These are phyloP conservation scores for Blumeria graminis DNA, from an alignment of 2,329 filamentous ascomycete species.

Conservation along the genomic window DNA sequence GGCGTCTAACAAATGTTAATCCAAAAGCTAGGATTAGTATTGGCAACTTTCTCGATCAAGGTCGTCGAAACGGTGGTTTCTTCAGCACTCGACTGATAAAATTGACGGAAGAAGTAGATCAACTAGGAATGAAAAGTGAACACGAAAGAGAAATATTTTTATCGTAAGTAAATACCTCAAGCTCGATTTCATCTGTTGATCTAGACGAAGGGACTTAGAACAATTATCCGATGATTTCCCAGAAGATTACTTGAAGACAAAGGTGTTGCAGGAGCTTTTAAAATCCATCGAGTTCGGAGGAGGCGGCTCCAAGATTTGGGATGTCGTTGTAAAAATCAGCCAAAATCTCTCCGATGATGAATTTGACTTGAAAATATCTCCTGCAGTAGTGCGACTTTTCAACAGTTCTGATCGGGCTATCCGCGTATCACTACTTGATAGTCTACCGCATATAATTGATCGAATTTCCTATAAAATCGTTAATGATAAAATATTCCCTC, in stretches of 20 bases:
- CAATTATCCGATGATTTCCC: constrained; percentile 81
- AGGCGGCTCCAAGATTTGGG: constrained; percentile 75
- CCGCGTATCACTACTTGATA: constrained; percentile 74
- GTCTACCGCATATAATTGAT: constrained; percentile 75
- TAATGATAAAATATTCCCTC: constrained; percentile 90
- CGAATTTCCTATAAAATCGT: constrained; percentile 68
- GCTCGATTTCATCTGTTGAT: not conserved
- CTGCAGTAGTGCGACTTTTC: constrained; percentile 71
- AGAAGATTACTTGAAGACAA: constrained; percentile 95
- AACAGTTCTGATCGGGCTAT: constrained; percentile 78
- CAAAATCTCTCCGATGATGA: constrained; percentile 72
- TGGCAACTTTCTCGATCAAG: constrained; percentile 73
- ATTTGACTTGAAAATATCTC: constrained; percentile 62
- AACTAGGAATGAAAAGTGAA: constrained; percentile 66
- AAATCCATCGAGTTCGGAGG: constrained; percentile 98
- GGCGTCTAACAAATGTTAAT: constrained; percentile 65
- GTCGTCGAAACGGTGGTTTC: constrained; percentile 57
- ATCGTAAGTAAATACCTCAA: constrained; percentile 22
- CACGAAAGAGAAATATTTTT: constrained; percentile 68
- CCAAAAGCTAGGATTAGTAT: constrained; percentile 73
- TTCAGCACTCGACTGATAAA: constrained; percentile 87
- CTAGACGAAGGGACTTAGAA: constrained; percentile 39
- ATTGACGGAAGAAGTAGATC: constrained; percentile 79
- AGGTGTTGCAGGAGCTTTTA: constrained; percentile 80
- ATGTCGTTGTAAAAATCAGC: constrained; percentile 74